Base-by-base conservation (phyloP, 139 green algal genomes). In the Protoeuglena noctilucae region DNA sequence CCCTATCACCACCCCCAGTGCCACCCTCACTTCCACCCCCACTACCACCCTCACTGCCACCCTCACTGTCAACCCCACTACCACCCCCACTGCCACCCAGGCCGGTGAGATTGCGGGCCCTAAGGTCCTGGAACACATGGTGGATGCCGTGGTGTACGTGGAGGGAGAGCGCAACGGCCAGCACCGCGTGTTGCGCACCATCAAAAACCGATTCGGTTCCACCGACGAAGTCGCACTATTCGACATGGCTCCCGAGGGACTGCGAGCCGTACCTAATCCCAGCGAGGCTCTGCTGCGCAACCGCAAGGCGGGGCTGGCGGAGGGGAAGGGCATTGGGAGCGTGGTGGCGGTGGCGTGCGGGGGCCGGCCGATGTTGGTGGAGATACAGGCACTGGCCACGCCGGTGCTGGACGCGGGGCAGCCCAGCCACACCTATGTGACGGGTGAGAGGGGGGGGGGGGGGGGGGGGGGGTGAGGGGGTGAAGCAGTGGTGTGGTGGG, bases 141-240 rank as follows among this genome's bases (percentile, higher is more conserved):
- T 97, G 26, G 85, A 96, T 62, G 72, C 74, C 0, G 88, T 97
- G 49, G 60, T 98, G 55, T 93, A 88, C 55, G 72, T 98, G 63
- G 84, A 98, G 50, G 41, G 57, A 7, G 64, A 70, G 43, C 19
- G 19, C 19, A 9, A 9, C 48, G 48, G 22, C 22, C 48, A 4
- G 55, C 41, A 68, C 62, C 49, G 66, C 34, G 23, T 87, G 22
- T 58, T 94, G 28, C 62, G 86, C 2, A 61, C 58, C 47, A 63
- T 77, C 23, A 95, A 95, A 68, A 95, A 95, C 56, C 61, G 86
- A 14, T 85, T 81, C 58, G 86, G 82, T 16, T 41, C 63, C 41
- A 86, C 77, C 1, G 79, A 93, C 40, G 87, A 95, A 72, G 80
- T 95, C 2, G 80, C 85, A 0, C 59, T 93, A 21, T 93, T 94